Evolutionary conservation across 495 filamentous ascomycete species (phyloP).

Genomic region (Symbiotaphrina buchneri): DNA sequence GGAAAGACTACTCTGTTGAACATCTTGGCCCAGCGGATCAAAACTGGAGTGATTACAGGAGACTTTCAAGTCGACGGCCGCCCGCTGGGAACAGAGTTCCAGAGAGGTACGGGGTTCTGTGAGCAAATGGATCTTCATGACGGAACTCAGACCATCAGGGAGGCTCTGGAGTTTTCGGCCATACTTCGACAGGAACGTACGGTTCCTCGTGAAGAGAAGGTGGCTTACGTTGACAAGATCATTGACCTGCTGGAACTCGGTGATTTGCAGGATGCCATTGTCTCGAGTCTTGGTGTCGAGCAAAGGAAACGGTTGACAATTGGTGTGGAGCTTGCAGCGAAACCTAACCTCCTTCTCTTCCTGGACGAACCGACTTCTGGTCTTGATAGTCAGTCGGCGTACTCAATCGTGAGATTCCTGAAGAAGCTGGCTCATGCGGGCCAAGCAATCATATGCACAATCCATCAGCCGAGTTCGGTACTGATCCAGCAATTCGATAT

Average conservation of each 20-base stretch:
- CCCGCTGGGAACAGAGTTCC: slow-evolving; percentile 43
- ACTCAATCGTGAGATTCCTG: slow-evolving; percentile 63
- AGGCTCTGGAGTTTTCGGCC: slow-evolving; percentile 45
- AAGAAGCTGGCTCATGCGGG: slow-evolving; percentile 41
- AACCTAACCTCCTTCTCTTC: slow-evolving; percentile 61
- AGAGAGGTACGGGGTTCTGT: slow-evolving; percentile 64
- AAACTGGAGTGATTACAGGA: slow-evolving; percentile 44
- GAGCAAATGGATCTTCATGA: slow-evolving; percentile 78
- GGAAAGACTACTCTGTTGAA: slow-evolving; percentile 64
- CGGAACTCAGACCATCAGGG: slow-evolving; percentile 36
- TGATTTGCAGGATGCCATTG: slow-evolving; percentile 16
- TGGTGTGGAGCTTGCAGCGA: slow-evolving; percentile 77
- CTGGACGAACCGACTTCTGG: slow-evolving; percentile 68
- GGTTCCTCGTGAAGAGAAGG: slow-evolving; percentile 18
- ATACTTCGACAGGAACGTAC: slow-evolving; percentile 33
- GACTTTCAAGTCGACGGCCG: slow-evolving; percentile 64
- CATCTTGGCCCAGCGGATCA: slow-evolving; percentile 55
- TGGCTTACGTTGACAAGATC: slow-evolving; percentile 18
- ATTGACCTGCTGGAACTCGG: slow-evolving; percentile 16
- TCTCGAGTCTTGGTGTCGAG: slow-evolving; percentile 35
- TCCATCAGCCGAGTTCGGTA: slow-evolving; percentile 30
- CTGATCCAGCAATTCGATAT: slow-evolving; percentile 31
- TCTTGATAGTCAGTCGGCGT: slow-evolving; percentile 68
- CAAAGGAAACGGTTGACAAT: slow-evolving; percentile 64
- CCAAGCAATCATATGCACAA: slow-evolving; percentile 61